Conservation (phyloP, 352 stramenopile species). For the Discostella stelligera region DNA sequence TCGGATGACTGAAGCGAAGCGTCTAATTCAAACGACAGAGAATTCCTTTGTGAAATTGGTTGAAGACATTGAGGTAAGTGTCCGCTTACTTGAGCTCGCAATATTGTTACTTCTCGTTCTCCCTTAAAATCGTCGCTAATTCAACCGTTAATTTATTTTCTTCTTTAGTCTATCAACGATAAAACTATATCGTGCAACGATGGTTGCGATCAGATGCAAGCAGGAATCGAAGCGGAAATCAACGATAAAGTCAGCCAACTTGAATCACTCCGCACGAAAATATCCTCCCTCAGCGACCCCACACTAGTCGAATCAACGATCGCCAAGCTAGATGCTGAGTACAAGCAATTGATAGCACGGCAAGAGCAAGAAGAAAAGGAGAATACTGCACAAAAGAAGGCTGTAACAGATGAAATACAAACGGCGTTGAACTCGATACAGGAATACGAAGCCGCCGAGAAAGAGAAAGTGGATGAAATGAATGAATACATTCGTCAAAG, state of each 20-base stretch:
- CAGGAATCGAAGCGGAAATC: constrained; percentile 63
- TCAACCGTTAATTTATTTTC: constrained; percentile 3
- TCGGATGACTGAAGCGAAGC: constrained; percentile 57
- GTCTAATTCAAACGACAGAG: constrained; percentile 54
- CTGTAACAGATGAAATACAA: constrained; percentile 58
- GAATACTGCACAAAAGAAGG: constrained; percentile 43
- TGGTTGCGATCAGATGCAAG: constrained; percentile 48
- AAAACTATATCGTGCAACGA: constrained; percentile 58
- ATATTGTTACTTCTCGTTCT: background rate
- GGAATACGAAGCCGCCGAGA: constrained; percentile 42
- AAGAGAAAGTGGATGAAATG: constrained; percentile 38
- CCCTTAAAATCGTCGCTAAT: too few species aligned
- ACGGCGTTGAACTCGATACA: constrained; percentile 28
- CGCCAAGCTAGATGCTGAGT: constrained; percentile 53
- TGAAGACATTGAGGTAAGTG: constrained; percentile 52
- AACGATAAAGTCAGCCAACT: constrained; percentile 59
- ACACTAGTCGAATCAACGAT: constrained; percentile 69
- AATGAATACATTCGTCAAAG: constrained; percentile 38
- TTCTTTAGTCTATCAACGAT: constrained; percentile 52
- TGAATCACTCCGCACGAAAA: constrained; percentile 64
- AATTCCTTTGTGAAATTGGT: constrained; percentile 32
- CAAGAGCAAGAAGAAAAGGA: constrained; percentile 57
- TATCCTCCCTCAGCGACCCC: constrained; percentile 70
- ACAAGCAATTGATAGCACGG: constrained; percentile 55
- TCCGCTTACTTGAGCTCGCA: background rate